Percentiles rank a stretch among this genome's conserved stretches.
Evolutionary conservation across 2,329 filamentous ascomycete genomes (phyloP).

Genomic region (Sarocladium brachiariae): DNA sequence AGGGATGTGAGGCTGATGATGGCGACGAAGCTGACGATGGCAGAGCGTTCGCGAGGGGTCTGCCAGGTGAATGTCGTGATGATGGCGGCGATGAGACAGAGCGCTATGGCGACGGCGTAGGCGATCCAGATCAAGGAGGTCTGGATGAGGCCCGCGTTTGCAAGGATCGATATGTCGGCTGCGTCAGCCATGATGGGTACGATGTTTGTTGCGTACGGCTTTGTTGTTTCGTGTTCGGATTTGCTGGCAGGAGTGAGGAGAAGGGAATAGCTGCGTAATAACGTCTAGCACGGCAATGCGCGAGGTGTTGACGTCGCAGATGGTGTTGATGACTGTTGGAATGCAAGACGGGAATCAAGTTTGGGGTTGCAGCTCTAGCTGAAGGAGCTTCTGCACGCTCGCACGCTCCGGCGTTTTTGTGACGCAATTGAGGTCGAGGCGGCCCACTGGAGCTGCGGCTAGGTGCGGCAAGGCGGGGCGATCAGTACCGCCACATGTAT

Average conservation of each 20-base stretch:
- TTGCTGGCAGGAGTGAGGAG: background rate
- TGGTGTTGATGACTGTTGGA: constrained; percentile 1
- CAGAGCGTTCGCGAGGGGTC: constrained; percentile 76
- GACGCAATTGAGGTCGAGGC: background rate
- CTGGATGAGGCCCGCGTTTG: constrained; percentile 61
- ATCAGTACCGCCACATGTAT: background rate
- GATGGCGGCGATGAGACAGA: constrained; percentile 70
- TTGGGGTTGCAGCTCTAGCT: background rate
- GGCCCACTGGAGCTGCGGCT: constrained; percentile 5
- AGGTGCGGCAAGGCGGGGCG: background rate
- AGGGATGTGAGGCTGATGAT: constrained; percentile 82
- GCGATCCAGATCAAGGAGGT: constrained; percentile 91
- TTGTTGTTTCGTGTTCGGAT: too few relatives aligned
- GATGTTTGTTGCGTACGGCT: too few relatives aligned
- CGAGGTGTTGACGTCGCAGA: background rate
- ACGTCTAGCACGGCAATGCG: too few relatives aligned
- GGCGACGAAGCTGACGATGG: constrained; percentile 73
- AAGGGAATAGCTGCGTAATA: too few relatives aligned
- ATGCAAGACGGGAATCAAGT: constrained; percentile 6
- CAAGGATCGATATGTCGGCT: constrained; percentile 23
- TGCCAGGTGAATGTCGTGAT: constrained; percentile 92
- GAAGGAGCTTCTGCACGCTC: background rate
- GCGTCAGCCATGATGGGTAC: constrained; percentile 3
- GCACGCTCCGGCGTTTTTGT: background rate
- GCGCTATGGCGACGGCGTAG: constrained; percentile 73